Evolutionary conservation across 352 stramenopile species (phyloP).

Genomic region (Pythium utonaiense): DNA sequence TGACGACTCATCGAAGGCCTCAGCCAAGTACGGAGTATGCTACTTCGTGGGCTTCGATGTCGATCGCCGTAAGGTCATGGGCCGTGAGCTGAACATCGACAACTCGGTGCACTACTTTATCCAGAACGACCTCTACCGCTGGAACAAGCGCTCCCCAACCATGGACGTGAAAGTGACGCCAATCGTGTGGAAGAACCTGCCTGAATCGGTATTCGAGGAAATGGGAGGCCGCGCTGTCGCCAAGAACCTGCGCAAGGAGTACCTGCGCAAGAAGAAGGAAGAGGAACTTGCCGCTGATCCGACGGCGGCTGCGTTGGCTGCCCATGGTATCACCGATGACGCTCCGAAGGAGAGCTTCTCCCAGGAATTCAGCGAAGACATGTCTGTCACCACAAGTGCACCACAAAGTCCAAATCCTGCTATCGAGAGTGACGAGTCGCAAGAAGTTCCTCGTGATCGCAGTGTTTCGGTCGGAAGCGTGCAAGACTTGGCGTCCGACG

Average conservation of each 20-base stretch:
- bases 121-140: constrained; percentile 85
- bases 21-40: constrained; percentile 66
- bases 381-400: constrained; percentile 35
- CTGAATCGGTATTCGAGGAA: constrained; percentile 83
- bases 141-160: constrained; percentile 82
- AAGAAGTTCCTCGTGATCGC: constrained; percentile 20
- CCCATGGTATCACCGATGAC: constrained; percentile 36
- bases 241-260: constrained; percentile 59
- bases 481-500: constrained; percentile 3
- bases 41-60: constrained; percentile 88
- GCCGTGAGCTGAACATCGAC: constrained; percentile 81
- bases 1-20: constrained; percentile 23
- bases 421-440: constrained; percentile 19
- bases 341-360: constrained; percentile 44
- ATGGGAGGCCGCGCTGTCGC: constrained; percentile 68
- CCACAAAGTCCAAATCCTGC: constrained; percentile 27
- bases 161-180: constrained; percentile 89
- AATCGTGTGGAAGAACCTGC: constrained; percentile 81
- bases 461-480: constrained; percentile 22
- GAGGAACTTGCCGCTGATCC: constrained; percentile 68
- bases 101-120: constrained; percentile 88
- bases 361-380: constrained; percentile 53
- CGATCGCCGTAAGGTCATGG: constrained; percentile 69
- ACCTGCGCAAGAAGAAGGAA: constrained; percentile 86
- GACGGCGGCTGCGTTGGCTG: constrained; percentile 32